Percentiles rank a stretch among this genome's conserved stretches.
Evolutionary conservation across 805 yeast genomes (phyloP).

Genomic region (Candida qinlingensis): DNA sequence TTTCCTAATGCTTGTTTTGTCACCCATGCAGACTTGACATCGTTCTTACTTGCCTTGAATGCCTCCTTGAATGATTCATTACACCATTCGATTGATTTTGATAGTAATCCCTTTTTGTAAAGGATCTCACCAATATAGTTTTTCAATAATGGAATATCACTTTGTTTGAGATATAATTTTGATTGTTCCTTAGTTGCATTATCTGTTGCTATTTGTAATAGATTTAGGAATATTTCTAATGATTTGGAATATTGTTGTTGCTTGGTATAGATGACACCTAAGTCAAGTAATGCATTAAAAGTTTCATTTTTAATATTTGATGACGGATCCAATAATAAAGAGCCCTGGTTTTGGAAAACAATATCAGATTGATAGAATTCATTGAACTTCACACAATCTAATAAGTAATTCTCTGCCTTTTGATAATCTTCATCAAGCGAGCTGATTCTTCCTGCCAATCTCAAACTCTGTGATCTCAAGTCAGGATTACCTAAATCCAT

Average conservation of each 20-base stretch:
- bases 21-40: conserved; percentile 33
- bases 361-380: conserved; percentile 19
- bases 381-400: conserved; percentile 26
- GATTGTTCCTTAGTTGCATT: background rate
- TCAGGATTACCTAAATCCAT: conserved; percentile 24
- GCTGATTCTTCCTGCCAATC: conserved; percentile 32
- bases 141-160: conserved; percentile 32
- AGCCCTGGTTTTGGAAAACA: conserved; percentile 14
- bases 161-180: background rate
- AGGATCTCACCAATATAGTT: conserved; percentile 38
- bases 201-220: conserved; percentile 16
- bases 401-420: conserved; percentile 26
- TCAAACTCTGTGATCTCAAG: conserved; percentile 25
- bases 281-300: conserved; percentile 19
- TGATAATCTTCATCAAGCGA: conserved; percentile 15
- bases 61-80: conserved; percentile 33
- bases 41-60: conserved; percentile 26
- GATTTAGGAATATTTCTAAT: conserved; percentile 31
- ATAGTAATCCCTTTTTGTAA: conserved; percentile 29
- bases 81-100: conserved; percentile 36
- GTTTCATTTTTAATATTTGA: conserved; percentile 20
- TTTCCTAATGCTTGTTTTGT: conserved; percentile 33
- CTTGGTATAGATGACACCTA: conserved; percentile 22
- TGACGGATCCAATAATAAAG: conserved; percentile 9
- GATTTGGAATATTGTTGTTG: conserved; percentile 18